Percentiles rank a stretch among this genome's conserved stretches.
Conservation (phyloP, 352 stramenopile genomes). For the Phytophthora rubi region DNA sequence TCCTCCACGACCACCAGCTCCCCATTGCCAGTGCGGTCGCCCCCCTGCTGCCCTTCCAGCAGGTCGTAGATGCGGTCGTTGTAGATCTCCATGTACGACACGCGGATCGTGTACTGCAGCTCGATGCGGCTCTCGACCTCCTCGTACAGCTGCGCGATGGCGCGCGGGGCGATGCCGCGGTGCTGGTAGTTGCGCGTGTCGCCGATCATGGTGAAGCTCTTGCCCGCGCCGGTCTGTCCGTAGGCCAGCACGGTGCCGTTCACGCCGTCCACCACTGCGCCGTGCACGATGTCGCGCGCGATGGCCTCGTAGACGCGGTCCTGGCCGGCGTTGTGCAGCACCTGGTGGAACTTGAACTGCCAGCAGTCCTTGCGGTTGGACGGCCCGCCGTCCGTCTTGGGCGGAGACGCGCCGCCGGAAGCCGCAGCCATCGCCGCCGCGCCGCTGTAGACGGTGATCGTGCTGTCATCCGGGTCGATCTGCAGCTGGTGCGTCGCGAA, state of each 20-base stretch:
- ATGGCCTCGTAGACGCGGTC: conserved; percentile 92
- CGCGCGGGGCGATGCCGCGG: conserved; percentile 87
- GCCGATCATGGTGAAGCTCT: conserved; percentile 94
- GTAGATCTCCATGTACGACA: conserved; percentile 97
- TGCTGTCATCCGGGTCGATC: conserved; percentile 81
- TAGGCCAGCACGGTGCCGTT: conserved; percentile 92
- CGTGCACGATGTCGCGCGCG: conserved; percentile 88
- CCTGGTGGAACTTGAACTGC: conserved; percentile 93
- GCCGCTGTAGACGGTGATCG: conserved; percentile 63
- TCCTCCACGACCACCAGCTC: conserved; percentile 91
- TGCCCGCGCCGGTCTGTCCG: conserved; percentile 89
- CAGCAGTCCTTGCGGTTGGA: conserved; percentile 86
- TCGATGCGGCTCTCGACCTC: conserved; percentile 91
- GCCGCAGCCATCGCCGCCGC: conserved; percentile 15
- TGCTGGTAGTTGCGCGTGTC: conserved; percentile 93
- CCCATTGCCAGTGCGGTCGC: conserved; percentile 25
- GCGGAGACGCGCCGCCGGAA: conserved; percentile 28
- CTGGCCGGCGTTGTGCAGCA: conserved; percentile 92
- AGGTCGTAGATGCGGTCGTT: conserved; percentile 96
- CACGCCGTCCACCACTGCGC: conserved; percentile 85
- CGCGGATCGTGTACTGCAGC: conserved; percentile 84
- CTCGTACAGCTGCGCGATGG: conserved; percentile 90
- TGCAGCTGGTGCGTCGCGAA: conserved; percentile 43
- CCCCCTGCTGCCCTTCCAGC: conserved; percentile 48
- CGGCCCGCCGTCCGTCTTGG: conserved; percentile 39